Percentiles rank a stretch among this genome's conserved stretches.
Conservation (phyloP, 148 eudicot genomes). For the Suaeda aralocaspica region DNA sequence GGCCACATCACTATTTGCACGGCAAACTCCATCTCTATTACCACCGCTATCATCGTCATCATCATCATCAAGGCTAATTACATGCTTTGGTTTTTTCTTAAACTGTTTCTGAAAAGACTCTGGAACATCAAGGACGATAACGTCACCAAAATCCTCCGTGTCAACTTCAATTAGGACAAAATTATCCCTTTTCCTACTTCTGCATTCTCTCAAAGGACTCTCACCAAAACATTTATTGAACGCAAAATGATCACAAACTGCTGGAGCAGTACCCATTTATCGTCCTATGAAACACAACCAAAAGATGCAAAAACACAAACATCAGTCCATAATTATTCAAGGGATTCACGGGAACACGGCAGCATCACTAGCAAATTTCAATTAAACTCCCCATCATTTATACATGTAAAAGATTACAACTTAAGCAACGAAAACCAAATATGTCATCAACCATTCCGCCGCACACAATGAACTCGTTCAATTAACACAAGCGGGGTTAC, state of each 20-base stretch:
- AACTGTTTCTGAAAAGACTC: conserved; percentile 44
- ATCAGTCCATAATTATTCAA: background rate
- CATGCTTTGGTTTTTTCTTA: conserved; percentile 27
- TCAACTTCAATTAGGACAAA: conserved; percentile 77
- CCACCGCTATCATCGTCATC: conserved; percentile 30
- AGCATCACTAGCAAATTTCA: conserved; percentile 9
- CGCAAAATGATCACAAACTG: conserved; percentile 30
- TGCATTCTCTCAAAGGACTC: conserved; percentile 45
- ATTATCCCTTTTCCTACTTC: conserved; percentile 38
- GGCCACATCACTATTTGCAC: conserved; percentile 31
- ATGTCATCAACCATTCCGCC: too few species aligned
- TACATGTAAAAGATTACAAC: too few species aligned
- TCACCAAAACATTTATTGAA: conserved; percentile 35
- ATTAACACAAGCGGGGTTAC: too few species aligned
- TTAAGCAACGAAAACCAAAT: too few species aligned
- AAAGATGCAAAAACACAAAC: background rate
- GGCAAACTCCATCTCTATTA: conserved; percentile 20
- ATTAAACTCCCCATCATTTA: too few species aligned
- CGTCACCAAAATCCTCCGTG: conserved; percentile 44
- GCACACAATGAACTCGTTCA: too few species aligned
- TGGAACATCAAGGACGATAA: conserved; percentile 63
- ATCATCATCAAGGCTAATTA: conserved; percentile 75
- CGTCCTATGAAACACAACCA: conserved; percentile 17
- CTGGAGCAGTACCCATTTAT: conserved; percentile 44
- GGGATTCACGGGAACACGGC: background rate